phyloP scores from a whole-genome alignment of 1,139 yeast genomes.

The Kodamaea arcana region DNA sequence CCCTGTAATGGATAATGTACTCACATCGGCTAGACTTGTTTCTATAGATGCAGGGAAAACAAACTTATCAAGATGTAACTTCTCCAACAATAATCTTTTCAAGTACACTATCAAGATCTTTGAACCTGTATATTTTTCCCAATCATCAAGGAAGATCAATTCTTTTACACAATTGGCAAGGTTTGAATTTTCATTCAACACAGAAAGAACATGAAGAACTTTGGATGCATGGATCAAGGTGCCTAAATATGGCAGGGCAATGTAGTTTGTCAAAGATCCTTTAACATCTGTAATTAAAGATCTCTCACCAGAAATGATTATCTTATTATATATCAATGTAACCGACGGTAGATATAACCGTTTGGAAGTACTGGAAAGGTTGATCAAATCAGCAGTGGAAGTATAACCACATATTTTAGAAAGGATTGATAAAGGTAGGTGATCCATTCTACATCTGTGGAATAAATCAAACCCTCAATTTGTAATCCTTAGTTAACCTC shows the following conservation, averaged over 20 bases:
- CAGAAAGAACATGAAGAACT: slow-evolving; percentile 10
- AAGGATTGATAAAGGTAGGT: slow-evolving; percentile 1
- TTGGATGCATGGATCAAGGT: slow-evolving; percentile 14
- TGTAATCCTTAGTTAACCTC: no score
- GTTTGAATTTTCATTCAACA: slow-evolving; percentile 10
- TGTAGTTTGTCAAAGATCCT: slow-evolving; percentile 7
- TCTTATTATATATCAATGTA: slow-evolving; percentile 14
- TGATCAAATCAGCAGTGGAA: slow-evolving; percentile 16
- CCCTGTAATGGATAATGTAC: background rate
- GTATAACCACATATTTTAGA: slow-evolving; percentile 6
- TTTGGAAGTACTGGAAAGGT: slow-evolving; percentile 13
- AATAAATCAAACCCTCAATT: no score
- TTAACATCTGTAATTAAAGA: slow-evolving; percentile 9
- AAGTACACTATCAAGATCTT: slow-evolving; percentile 4
- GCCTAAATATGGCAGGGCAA: slow-evolving; percentile 13
- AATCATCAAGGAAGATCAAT: slow-evolving; percentile 11
- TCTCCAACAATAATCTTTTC: slow-evolving; percentile 2
- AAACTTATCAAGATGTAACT: slow-evolving; percentile 1
- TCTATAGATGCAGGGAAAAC: slow-evolving; percentile 3
- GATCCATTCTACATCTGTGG: no score
- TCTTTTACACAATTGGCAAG: slow-evolving; percentile 12
- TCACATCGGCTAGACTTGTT: slow-evolving; percentile 1
- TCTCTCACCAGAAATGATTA: slow-evolving; percentile 14
- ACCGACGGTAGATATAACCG: slow-evolving; percentile 18
- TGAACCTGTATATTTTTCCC: slow-evolving; percentile 5